Evolutionary conservation across 805 yeast genomes (phyloP), one percentile per base, ranked within the genome.

Genomic region (Candida gorgasii): DNA sequence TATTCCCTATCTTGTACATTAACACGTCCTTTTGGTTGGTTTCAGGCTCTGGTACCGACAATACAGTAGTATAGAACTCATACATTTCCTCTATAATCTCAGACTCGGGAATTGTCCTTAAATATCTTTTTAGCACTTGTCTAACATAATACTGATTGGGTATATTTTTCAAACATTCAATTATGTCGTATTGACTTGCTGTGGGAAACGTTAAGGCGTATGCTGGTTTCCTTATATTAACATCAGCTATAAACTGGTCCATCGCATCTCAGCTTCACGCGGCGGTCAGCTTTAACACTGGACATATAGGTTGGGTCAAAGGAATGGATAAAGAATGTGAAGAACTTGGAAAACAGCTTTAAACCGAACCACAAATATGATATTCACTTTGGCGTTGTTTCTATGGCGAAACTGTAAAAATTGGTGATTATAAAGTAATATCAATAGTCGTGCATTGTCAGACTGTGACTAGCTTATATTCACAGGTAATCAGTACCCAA

Each of bases 1-100:
- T 24, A 13, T 37, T 28, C 52, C 52, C 43, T 12, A 73, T 46
- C 8, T 57, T 52, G 13, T 41, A 41, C 4, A 32, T 41, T 27
- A 41, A 30, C 2, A 29, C n/a, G 18, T 41, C 44, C 6, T 28
- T 16, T 23, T 14, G 8, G 23, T 12, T 15, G 11, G 16, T 11
- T n/a, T 11, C 16, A 4, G 26, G 24, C 3, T 30, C 35, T 14
- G 20, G 27, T 5, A 37, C 28, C 14, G 28, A 12, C 6, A 34
- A 15, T 12, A 30, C n/a, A 17, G 30, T 27, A 12, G 40, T 27
- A 24, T 34, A 39, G 12, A 27, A 33, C 18, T 36, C 36, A 35
- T 35, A 43, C 20, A 43, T 33, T 8, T 34, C 46, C 14, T 35
- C 40, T 16, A 43, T 35, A n/a, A 43, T 27, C 7, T 39, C 40